Percentiles rank a stretch among this genome's conserved stretches.
Conservation (phyloP, 202 grass and related monocot species). For the Alloteropsis angusta region DNA sequence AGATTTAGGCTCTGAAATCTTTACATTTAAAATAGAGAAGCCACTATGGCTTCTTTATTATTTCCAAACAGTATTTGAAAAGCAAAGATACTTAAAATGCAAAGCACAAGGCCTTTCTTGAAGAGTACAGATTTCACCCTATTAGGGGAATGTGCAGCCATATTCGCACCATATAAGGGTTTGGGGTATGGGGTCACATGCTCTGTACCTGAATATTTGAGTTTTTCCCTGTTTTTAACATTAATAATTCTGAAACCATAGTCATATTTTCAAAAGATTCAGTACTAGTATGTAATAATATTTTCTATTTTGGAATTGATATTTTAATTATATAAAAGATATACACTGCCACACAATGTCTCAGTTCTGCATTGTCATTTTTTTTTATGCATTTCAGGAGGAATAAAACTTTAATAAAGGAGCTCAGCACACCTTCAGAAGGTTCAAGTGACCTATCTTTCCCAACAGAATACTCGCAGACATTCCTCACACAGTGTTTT, state of each 20-base stretch:
- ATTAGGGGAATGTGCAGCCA: not conserved
- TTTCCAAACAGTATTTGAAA: not conserved
- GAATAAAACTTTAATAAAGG: slow-evolving; percentile 55
- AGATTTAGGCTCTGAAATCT: not conserved
- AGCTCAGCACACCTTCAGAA: slow-evolving; percentile 52
- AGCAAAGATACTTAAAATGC: not conserved
- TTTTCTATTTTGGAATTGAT: not conserved
- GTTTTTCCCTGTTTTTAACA: not conserved
- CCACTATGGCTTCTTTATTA: not conserved
- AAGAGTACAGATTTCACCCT: not conserved
- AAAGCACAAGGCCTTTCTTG: not conserved
- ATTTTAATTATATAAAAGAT: not conserved
- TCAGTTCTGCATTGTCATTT: not conserved
- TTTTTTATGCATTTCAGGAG: slow-evolving; percentile 36
- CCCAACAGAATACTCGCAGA: slow-evolving; percentile 57
- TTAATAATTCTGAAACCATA: not conserved
- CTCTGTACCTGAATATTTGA: not conserved
- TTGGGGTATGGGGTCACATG: not conserved
- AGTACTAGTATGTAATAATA: not conserved
- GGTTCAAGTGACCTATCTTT: slow-evolving; percentile 60
- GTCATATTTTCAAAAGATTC: not conserved
- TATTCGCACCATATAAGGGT: not conserved
- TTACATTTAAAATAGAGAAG: not conserved
- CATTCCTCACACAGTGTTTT: slow-evolving; percentile 50
- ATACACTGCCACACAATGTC: not conserved